phyloP scores from a whole-genome alignment of 768 basidiomycete genomes.

The Psilocybe tampanensis region DNA sequence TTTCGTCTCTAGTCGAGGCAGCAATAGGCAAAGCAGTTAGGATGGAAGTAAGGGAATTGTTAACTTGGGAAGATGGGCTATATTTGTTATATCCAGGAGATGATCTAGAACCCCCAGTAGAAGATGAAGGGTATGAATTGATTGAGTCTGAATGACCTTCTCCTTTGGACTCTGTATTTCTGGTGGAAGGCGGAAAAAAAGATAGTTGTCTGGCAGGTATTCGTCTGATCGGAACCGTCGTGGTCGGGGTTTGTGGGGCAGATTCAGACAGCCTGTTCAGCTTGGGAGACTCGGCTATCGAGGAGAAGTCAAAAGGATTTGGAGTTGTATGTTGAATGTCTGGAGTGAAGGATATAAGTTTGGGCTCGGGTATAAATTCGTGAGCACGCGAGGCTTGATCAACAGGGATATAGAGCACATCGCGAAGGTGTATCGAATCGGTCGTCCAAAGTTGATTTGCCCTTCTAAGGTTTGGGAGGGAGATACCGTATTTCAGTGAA shows the following conservation, averaged over 20 bases:
- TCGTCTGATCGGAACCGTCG: slow-evolving; percentile 38
- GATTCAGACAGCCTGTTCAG: slow-evolving; percentile 8
- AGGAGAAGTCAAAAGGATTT: slow-evolving; percentile 16
- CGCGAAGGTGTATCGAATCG: slow-evolving; percentile 89
- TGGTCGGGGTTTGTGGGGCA: slow-evolving; percentile 18
- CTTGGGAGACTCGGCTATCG: slow-evolving; percentile 10
- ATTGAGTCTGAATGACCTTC: slow-evolving; percentile 13
- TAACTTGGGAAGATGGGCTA: slow-evolving; percentile 27
- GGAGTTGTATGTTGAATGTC: slow-evolving; percentile 16
- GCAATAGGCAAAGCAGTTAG: slow-evolving; percentile 51
- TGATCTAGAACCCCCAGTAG: slow-evolving; percentile 14
- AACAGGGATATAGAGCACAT: slow-evolving; percentile 78
- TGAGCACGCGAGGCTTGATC: slow-evolving; percentile 54
- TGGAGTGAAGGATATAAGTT: slow-evolving; percentile 28
- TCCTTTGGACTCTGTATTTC: slow-evolving; percentile 18
- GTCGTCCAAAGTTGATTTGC: slow-evolving; percentile 94
- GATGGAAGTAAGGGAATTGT: slow-evolving; percentile 43
- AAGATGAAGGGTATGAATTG: slow-evolving; percentile 1
- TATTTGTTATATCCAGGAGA: slow-evolving; percentile 27
- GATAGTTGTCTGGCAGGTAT: slow-evolving; percentile 54
- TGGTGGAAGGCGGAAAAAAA: slow-evolving; percentile 54
- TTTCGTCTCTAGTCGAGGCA: slow-evolving; percentile 55
- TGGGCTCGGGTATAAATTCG: slow-evolving; percentile 30
- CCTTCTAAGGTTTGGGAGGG: slow-evolving; percentile 78
- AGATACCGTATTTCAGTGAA: slow-evolving; percentile 86